A percentile compares a stretch with the other conserved stretches of the same genome.
Evolutionary conservation across 805 yeast genomes (phyloP).

Genomic region (Pichia gijzeniarum): DNA sequence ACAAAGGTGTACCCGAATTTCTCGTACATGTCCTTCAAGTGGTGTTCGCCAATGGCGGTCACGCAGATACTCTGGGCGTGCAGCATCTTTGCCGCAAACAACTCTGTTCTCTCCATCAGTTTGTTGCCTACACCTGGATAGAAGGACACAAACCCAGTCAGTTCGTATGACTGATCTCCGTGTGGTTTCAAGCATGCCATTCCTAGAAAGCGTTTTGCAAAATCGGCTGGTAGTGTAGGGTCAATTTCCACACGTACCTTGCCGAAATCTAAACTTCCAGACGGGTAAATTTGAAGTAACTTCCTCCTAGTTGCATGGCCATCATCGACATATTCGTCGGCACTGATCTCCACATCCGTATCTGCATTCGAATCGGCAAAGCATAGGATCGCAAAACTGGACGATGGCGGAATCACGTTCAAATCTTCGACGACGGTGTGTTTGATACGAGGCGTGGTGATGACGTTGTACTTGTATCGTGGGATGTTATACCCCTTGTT

Average conservation of each 20-base stretch:
- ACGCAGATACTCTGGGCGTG: constrained; percentile 28
- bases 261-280: constrained; percentile 15
- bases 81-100: constrained; percentile 9
- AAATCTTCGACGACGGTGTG: constrained; percentile 24
- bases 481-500: constrained; percentile 48
- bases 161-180: constrained; percentile 27
- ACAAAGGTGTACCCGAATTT: constrained; percentile 34
- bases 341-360: not conserved
- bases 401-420: constrained; percentile 17
- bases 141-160: constrained; percentile 50
- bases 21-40: constrained; percentile 39
- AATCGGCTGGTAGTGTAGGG: constrained; percentile 21
- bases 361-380: constrained; percentile 19
- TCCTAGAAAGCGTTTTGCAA: constrained; percentile 25
- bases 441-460: constrained; percentile 38
- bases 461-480: constrained; percentile 36
- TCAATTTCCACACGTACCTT: not conserved
- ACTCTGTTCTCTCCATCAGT: constrained; percentile 18
- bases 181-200: constrained; percentile 32
- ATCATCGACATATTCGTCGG: constrained; percentile 13
- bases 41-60: constrained; percentile 44
- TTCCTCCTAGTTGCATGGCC: constrained; percentile 17
- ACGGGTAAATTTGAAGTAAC: constrained; percentile 14
- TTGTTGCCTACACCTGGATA: constrained; percentile 31
- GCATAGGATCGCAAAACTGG: constrained; percentile 21